Evolutionary conservation across 75 land plant species (phyloP), one percentile per base, ranked within the genome.

Genomic region (Pseudotsuga menziesii): DNA sequence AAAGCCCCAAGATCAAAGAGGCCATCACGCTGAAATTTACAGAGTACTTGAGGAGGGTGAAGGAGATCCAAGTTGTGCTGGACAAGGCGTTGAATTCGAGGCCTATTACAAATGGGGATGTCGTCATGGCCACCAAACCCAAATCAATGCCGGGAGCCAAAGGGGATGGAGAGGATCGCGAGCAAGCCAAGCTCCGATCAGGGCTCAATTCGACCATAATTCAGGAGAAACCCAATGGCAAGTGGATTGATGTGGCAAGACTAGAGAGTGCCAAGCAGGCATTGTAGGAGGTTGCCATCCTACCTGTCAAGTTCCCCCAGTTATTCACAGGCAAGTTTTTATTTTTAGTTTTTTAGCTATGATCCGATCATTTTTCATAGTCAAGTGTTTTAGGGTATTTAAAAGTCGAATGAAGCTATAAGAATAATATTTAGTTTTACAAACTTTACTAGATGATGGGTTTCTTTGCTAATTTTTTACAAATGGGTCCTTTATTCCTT

Each of bases 21-120:
- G 99, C 99, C 57, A 96, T 96, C 79, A 96, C 99, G 15, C 94
- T 92, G 86, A 96, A 96, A 76, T 96, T 96, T 78, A 92, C 95
- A 32, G 99, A 96, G 83, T 96, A 96, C 66, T 84, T 96, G 61
- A 85, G 99, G 60, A 84, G 99, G 29, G 99, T 97, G 2, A 97
- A 96, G 89, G 99, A 96, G 91, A 96, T 96, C 78, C 86, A 97
- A 22, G 95, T 91, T 14, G 98, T 90, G 1, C 77, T 96, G 23
- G 97, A 96, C 57, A 97, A 94, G 16, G 93, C 92, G 1, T 75
- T 22, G 22, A 88, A 88, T 11, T 22, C 90, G 7, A 88, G 86
- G 2, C 91, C 92, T 6, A 78, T 88, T 2, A 75, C 86, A 7
- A 90, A 88, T 60, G 99, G 97, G 23, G 99, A 94, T 62, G 93